Base-by-base conservation (phyloP, 2,329 filamentous ascomycete genomes). In the Esteya vermicola region DNA sequence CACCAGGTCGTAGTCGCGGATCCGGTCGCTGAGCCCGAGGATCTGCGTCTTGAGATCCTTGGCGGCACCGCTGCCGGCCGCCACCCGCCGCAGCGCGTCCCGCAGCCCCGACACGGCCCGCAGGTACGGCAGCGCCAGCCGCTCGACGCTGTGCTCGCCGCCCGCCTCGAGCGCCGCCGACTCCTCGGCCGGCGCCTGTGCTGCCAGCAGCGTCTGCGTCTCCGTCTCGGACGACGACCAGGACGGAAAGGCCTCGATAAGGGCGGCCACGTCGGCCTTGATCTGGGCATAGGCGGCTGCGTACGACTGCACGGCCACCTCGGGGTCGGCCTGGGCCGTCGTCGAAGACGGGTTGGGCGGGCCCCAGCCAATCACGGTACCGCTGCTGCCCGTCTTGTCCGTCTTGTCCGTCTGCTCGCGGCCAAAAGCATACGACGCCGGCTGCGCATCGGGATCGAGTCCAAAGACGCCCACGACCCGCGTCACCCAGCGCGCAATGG, bases 301-400 rank as follows among this genome's bases (percentile, higher is more conserved):
- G 42, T 46, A 48, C 14, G 45, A 40, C 44, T 43, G 35, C n/a
- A 47, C 43, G 6, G 43, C 47, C 41, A 33, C 34, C 32, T 40
- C 20, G 9, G 43, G 42, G 22, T 46, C 45, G 12, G 40, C 38
- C 35, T 31, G 26, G 10, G 13, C 14, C 3, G 36, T 34, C 12
- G 23, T 59, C 25, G 69, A n/a, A n/a, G n/a, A 61, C 1, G 75
- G 72, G 28, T 81, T 71, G 35, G 78, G 72, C 38, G 78, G 66
- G 23, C 78, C 78, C 78, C 78, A 82, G 32, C 75, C 78, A 38
- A 81, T 70, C n/a, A n/a, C n/a, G n/a, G n/a, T n/a, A n/a, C n/a
- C n/a, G 14, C 58, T 55, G 16, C 55, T 55, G 16, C 55, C 53
- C 7, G 51, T n/a, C n/a, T n/a, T n/a, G n/a, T n/a, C n/a, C n/a